Base-by-base conservation (phyloP, 192 early-diverging fungal species). In the Pecoramyces ruminantium region DNA sequence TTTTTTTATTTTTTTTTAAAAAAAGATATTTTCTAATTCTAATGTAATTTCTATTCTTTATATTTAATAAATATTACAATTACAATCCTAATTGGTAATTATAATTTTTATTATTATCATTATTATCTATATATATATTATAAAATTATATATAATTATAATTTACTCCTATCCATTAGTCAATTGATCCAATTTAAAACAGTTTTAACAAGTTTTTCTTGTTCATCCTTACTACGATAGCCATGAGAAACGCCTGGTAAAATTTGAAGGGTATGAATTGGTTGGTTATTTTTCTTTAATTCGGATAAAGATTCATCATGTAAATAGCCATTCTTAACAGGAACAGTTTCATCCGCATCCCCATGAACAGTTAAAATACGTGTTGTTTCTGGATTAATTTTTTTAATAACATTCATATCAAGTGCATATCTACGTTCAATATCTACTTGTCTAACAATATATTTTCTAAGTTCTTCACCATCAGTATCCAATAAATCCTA, bases 361-460 rank as follows among this genome's bases (percentile, higher is more conserved):
- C 90, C 90, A 78, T 85, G 86, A 2, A 89, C 78, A 30, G 86
- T 89, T 28, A 91, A 84, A 11, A 90, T 86, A 79, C 80, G 83
- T 18, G 80, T 79, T 16, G 80, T 84, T 30, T 83, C 78, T 78
- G 88, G 58, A n/a, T 85, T 84, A 29, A 89, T 80, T 30, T 77
- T 58, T 78, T 83, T 83, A 42, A 88, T 86, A 34, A 83, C 81
- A 13, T 81, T 78, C 90, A 90, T 91, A 78, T 88, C 87, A 16
- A 86, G 83, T 9, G 38, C 51, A 9, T 21, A 42, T 28, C 87
- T 82, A 40, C 78, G 27, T 6, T 81, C 78, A 78, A 91, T 39
- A 51, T 91, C 86, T 29, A 79, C 80, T 27, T 80, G 28, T 29
- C 67, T 67, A 28, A 83, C 78, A 78, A 83, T 8, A 78, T 80